These are phyloP conservation scores for Pelargonium myrrhifolium DNA, from an alignment of 441 rosid species.

Conservation along the genomic window DNA sequence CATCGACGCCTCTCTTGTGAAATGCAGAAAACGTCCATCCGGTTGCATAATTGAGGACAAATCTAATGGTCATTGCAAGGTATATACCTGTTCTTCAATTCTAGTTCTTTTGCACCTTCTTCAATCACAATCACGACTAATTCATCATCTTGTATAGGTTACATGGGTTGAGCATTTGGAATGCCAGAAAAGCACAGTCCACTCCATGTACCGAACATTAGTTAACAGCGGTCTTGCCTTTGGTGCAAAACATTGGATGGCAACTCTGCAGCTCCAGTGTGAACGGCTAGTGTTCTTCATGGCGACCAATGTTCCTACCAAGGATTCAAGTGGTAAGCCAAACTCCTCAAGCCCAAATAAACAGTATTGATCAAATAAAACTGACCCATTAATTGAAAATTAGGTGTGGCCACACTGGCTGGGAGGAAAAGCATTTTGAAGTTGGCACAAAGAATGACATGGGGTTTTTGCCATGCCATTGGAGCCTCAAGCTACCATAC, in stretches of 20 bases:
- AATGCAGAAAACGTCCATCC: conserved; percentile 87
- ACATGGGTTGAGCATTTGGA: conserved; percentile 91
- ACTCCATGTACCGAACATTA: conserved; percentile 60
- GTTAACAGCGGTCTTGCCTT: conserved; percentile 81
- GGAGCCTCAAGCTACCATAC: conserved; percentile 87
- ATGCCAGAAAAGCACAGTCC: conserved; percentile 64
- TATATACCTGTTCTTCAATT: conserved; percentile 9
- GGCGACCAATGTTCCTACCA: conserved; percentile 98
- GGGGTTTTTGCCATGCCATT: conserved; percentile 69
- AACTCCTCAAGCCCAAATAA: neutral
- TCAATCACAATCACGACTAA: neutral
- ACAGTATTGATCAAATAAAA: neutral
- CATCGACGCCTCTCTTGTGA: conserved; percentile 69
- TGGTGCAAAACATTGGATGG: conserved; percentile 88
- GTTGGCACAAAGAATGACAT: conserved; percentile 87
- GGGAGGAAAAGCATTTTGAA: conserved; percentile 90
- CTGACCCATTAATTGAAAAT: neutral
- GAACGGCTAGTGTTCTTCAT: conserved; percentile 88
- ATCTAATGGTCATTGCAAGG: conserved; percentile 92
- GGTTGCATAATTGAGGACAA: conserved; percentile 90
- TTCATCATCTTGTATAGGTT: conserved; percentile 33
- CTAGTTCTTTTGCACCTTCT: neutral
- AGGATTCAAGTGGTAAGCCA: conserved; percentile 72
- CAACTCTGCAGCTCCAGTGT: conserved; percentile 83
- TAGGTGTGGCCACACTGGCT: conserved; percentile 86